These are phyloP conservation scores for Coemansia sp. DNA, from an alignment of 192 early-diverging fungal genomes.

Conservation along the genomic window DNA sequence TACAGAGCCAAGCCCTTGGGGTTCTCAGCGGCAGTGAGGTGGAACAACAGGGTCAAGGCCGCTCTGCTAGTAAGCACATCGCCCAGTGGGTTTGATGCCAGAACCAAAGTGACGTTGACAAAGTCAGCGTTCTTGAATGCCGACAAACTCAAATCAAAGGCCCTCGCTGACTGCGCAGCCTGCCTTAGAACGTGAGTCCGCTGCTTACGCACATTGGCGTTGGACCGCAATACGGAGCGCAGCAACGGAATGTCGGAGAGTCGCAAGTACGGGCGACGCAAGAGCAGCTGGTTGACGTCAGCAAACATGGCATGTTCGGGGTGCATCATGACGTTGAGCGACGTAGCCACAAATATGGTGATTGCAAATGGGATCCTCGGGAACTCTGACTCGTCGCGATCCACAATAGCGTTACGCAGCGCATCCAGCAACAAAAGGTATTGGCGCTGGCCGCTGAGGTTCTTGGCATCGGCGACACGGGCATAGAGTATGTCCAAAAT, in stretches of 20 bases:
- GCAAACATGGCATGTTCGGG: slow-evolving; percentile 49
- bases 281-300: slow-evolving; percentile 30
- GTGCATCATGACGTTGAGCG: slow-evolving; percentile 35
- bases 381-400: slow-evolving; percentile 14
- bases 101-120: slow-evolving; percentile 27
- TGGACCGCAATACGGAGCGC: slow-evolving; percentile 16
- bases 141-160: slow-evolving; percentile 23
- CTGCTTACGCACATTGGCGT: slow-evolving; percentile 7
- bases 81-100: slow-evolving; percentile 41
- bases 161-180: slow-evolving; percentile 41
- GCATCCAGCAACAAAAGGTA: slow-evolving; percentile 39
- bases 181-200: slow-evolving; percentile 37
- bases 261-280: slow-evolving; percentile 32
- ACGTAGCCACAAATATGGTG: slow-evolving; percentile 41
- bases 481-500: slow-evolving; percentile 33
- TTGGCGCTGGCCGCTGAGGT: slow-evolving; percentile 28
- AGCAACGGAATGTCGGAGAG: slow-evolving; percentile 41
- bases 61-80: slow-evolving; percentile 42
- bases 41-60: slow-evolving; percentile 34
- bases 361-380: slow-evolving; percentile 39
- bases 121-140: slow-evolving; percentile 24
- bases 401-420: slow-evolving; percentile 47
- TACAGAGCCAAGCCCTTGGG: slow-evolving; percentile 22
- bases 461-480: slow-evolving; percentile 10
- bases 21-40: slow-evolving; percentile 34